Evolutionary conservation across 306 rosid genomes (phyloP).

Genomic region (Abrus pulchellus): DNA sequence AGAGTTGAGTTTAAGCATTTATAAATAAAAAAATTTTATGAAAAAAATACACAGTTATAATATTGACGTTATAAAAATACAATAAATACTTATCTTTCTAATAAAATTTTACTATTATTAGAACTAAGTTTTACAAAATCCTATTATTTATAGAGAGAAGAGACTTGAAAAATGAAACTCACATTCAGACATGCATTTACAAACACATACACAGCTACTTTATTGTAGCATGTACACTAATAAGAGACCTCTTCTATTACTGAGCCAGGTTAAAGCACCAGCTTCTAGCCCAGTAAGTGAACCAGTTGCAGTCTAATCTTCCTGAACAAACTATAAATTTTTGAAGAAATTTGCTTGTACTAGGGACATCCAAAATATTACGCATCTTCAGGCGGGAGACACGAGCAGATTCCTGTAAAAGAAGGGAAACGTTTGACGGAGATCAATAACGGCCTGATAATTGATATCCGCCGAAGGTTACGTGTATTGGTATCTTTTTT

Average conservation of each 20-base stretch:
- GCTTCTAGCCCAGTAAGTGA: conserved; percentile 76
- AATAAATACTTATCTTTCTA: no score
- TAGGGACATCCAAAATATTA: conserved; percentile 62
- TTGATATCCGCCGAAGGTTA: conserved; percentile 47
- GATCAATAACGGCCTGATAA: conserved; percentile 33
- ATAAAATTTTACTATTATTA: no score
- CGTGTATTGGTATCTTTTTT: conserved; percentile 49
- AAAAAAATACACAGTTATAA: no score
- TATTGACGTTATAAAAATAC: no score
- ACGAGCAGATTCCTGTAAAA: conserved; percentile 41
- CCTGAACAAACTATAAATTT: conserved; percentile 58
- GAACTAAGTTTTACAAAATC: no score
- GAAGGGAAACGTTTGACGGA: conserved; percentile 48
- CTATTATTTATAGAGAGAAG: neutral
- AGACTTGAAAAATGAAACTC: conserved; percentile 18
- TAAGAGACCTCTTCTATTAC: conserved; percentile 39
- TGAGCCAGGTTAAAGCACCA: conserved; percentile 74
- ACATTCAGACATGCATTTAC: neutral
- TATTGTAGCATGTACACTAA: conserved; percentile 36
- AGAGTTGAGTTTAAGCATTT: no score
- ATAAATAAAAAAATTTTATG: no score
- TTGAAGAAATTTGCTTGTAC: conserved; percentile 76
- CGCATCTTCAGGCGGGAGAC: conserved; percentile 54
- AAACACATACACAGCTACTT: conserved; percentile 25
- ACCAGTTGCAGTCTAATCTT: conserved; percentile 84